Evolutionary conservation across 352 stramenopile species (phyloP), one percentile per base, ranked within the genome.

Genomic region (Phytophthora sp.): DNA sequence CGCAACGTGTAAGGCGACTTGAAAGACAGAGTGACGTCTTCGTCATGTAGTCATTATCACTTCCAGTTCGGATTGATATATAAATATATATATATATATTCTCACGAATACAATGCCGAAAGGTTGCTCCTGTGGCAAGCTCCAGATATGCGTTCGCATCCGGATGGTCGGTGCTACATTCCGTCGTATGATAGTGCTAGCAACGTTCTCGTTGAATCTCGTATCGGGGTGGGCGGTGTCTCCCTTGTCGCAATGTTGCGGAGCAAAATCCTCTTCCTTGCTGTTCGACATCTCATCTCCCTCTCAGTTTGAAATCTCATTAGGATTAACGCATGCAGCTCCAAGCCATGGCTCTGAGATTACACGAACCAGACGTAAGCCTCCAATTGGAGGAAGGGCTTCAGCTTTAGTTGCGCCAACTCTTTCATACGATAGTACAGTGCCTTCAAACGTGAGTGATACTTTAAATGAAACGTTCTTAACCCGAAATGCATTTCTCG

Each of bases 1-100:
- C 35, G 21, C 2, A 60, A 13, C 1, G 38, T 66, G 36, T 60
- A 44, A n/a, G 47, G 13, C 4, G 57, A 59, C 35, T 66, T 53
- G 11, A 60, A 59, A 9, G 46, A 29, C 1, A 46, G 18, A 5
- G 24, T 33, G 8, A 52, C 9, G 13, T 66, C 27, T 4, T 46
- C 36, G 7, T 36, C 23, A 9, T 33, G 11, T n/a, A 33, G 23
- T 9, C 41, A 3, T 21, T 33, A 47, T 47, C n/a, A 29, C 20
- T 29, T 2, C 15, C 41, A 31, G 20, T 26, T 9, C 12, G 15
- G 9, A 20, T 51, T 20, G 13, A 8, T n/a, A 24, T n/a, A 44
- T 16, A 7, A 38, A 15, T 2, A 16, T n/a, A n/a, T n/a, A n/a
- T n/a, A n/a, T n/a, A n/a, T n/a, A n/a, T n/a, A n/a, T n/a, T n/a